phyloP scores from a whole-genome alignment of 352 stramenopile genomes.

The Globisporangium perplexum region DNA sequence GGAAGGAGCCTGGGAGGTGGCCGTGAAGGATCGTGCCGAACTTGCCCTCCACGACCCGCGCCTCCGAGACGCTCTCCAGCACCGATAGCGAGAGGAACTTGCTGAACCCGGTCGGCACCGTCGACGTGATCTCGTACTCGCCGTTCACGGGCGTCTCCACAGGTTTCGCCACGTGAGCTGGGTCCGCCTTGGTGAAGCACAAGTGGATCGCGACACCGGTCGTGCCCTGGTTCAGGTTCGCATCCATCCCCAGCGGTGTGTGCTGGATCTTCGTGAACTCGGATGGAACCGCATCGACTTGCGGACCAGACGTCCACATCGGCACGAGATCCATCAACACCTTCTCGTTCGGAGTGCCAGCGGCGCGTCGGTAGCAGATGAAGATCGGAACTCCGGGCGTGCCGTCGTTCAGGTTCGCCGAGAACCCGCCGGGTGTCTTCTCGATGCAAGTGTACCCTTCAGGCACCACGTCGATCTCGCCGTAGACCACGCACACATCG shows the following conservation, averaged over 20 bases:
- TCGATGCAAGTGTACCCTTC: constrained; percentile 73
- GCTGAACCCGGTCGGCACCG: constrained; percentile 6
- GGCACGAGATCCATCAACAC: constrained; percentile 68
- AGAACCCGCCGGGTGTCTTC: constrained; percentile 57
- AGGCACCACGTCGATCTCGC: constrained; percentile 77
- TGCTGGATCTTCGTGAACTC: constrained; percentile 85
- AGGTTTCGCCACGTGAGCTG: constrained; percentile 39
- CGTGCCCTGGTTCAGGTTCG: constrained; percentile 81
- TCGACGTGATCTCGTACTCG: constrained; percentile 66
- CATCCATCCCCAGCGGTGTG: constrained; percentile 83
- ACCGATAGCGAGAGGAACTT: constrained; percentile 58
- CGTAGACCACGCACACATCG: constrained; percentile 82
- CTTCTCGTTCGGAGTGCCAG: constrained; percentile 23
- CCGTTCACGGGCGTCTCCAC: constrained; percentile 69
- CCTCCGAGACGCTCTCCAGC: constrained; percentile 40
- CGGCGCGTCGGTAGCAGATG: constrained; percentile 60
- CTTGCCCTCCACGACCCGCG: constrained; percentile 51
- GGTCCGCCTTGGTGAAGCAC: constrained; percentile 60
- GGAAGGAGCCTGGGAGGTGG: constrained; percentile 50
- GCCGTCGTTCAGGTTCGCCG: constrained; percentile 81
- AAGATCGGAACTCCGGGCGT: constrained; percentile 73
- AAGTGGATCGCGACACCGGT: constrained; percentile 69
- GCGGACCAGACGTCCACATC: constrained; percentile 68
- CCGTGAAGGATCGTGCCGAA: constrained; percentile 73
- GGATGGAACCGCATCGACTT: constrained; percentile 49